Conservation (phyloP, 2,329 filamentous ascomycete genomes). For the Alternaria brassicicola region DNA sequence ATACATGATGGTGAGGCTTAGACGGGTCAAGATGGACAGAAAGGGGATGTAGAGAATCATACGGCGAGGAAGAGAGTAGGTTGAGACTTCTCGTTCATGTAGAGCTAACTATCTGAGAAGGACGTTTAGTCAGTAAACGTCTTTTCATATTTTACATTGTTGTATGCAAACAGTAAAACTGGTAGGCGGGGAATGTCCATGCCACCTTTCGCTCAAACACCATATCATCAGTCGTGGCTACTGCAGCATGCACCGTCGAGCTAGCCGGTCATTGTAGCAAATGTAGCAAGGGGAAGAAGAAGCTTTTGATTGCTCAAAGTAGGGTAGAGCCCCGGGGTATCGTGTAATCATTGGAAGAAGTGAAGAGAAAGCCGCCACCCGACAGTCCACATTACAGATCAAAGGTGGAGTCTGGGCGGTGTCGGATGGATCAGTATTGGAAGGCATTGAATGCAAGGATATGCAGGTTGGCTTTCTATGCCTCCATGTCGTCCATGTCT, state of each 20-base stretch:
- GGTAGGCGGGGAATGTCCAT: neutral
- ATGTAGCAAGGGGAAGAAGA: neutral
- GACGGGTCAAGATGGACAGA: neutral
- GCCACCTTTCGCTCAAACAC: slow-evolving; percentile 1
- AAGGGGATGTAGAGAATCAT: neutral
- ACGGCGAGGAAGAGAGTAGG: neutral
- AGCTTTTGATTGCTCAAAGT: slow-evolving; percentile 13
- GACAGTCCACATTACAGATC: neutral
- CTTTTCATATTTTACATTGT: neutral
- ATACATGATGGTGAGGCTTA: neutral
- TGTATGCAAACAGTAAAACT: neutral
- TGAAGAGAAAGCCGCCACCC: neutral
- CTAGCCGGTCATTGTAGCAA: neutral
- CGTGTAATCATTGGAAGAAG: slow-evolving; percentile 13
- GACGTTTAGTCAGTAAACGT: neutral
- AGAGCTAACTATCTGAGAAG: neutral
- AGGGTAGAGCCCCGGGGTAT: slow-evolving; percentile 20
- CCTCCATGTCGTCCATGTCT: slow-evolving; percentile 24
- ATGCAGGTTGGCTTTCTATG: slow-evolving; percentile 1
- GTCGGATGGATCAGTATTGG: neutral
- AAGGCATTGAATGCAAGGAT: neutral
- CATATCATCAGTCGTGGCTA: slow-evolving; percentile 3
- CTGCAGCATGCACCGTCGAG: neutral
- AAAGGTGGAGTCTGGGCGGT: neutral
- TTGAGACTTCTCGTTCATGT: neutral